phyloP scores from a whole-genome alignment of 768 basidiomycete species.

The Boletus eberwhitei region DNA sequence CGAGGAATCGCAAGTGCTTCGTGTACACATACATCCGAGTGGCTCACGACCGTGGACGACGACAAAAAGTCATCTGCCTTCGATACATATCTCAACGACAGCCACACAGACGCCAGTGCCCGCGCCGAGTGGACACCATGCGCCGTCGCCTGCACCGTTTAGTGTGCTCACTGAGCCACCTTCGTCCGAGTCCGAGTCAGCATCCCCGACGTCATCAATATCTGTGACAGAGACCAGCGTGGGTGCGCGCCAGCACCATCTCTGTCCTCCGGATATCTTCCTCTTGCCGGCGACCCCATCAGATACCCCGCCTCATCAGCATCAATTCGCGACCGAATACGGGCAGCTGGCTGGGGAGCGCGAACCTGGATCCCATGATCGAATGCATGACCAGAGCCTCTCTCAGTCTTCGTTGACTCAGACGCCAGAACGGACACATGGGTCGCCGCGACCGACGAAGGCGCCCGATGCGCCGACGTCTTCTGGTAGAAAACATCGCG shows the following conservation, averaged over 20 bases:
- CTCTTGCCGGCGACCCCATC: slow-evolving; percentile 27
- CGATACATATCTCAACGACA: slow-evolving; percentile 26
- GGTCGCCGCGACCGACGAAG: slow-evolving; percentile 17
- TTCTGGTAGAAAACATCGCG: slow-evolving; percentile 40
- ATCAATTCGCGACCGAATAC: slow-evolving; percentile 4
- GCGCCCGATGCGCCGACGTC: slow-evolving; percentile 11
- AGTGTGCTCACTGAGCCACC: slow-evolving; percentile 26
- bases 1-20: slow-evolving; percentile 16
- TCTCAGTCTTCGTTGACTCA: slow-evolving; percentile 2
- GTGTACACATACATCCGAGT: slow-evolving; percentile 9
- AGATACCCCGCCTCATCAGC: slow-evolving; percentile 17
- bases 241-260: not conserved
- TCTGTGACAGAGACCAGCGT: not conserved
- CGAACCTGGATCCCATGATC: not conserved
- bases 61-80: slow-evolving; percentile 19
- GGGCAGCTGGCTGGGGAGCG: slow-evolving; percentile 1
- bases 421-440: slow-evolving; percentile 13
- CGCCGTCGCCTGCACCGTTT: slow-evolving; percentile 21
- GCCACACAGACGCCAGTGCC: not conserved
- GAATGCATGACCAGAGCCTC: not conserved
- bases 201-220: slow-evolving; percentile 14
- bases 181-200: slow-evolving; percentile 20
- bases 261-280: slow-evolving; percentile 28
- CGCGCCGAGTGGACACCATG: not conserved
- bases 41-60: slow-evolving; percentile 11